Evolutionary conservation across 2,329 filamentous ascomycete species (phyloP), one percentile per base, ranked within the genome.

Genomic region (Raffaelea albimanens): DNA sequence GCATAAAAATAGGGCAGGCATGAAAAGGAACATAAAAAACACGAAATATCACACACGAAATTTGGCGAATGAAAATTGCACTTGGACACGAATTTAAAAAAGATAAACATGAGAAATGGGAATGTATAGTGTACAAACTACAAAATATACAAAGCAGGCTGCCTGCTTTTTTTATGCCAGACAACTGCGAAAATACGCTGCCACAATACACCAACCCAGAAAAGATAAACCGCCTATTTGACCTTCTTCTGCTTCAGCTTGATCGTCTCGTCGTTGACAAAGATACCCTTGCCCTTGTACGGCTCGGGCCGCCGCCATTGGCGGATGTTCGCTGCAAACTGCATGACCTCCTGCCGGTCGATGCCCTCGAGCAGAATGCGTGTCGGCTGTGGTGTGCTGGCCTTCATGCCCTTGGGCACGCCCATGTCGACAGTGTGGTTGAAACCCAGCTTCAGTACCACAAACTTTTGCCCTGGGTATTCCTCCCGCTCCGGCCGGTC

Each of bases 201-300:
- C 4, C 16, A 44, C 33, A 38, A 10, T 29, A 40, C 10, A 31
- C 16, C 19, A 16, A 13, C 22, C 21, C n/a, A 19, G 5, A 8
- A 4, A 16, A 36, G 9, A 40, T 8, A n/a, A 8, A 23, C 14
- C 5, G 4, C 22, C 71, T 82, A 93, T 75, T 90, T 91, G 66
- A 91, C 88, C 78, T 91, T 93, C 84, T 96, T 98, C 61, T 87
- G 85, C 83, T 98, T 98, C 67, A 98, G 67, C 76, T 85, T 95
- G 70, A 98, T 96, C 25, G 89, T 96, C 76, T 98, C 89, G 54
- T 90, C 88, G 61, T 97, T 94, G 59, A 98, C 83, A 64, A 97
- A 98, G 58, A 98, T 95, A 58, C 93, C 93, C 80, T 98, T 97
- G 56, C 93, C 93, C 80, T 98, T 98, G 69, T 98, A 98, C 55